Conservation (phyloP, 176 grass and related monocot species). For the Neostapfia colusana region DNA sequence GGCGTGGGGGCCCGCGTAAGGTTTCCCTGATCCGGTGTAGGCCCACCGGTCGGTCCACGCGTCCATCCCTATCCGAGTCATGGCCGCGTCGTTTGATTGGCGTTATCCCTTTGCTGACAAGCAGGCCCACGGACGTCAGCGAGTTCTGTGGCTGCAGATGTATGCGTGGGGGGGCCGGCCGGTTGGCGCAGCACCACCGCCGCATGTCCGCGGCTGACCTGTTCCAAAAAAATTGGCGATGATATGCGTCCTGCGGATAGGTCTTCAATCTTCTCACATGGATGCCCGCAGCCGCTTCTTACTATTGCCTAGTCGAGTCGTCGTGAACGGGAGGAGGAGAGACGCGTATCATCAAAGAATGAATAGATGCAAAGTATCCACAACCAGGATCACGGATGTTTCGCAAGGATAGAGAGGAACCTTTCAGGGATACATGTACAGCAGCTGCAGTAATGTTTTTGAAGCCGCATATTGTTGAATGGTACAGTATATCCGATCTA, state of each 20-base stretch:
- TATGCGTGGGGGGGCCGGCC: background rate
- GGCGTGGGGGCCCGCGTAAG: too few species aligned
- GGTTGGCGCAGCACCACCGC: background rate
- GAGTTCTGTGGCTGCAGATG: background rate
- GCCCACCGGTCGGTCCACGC: too few species aligned
- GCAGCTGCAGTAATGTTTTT: background rate
- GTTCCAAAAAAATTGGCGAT: too few species aligned
- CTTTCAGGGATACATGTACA: conserved; percentile 7
- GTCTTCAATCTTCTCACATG: too few species aligned
- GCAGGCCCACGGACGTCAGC: background rate
- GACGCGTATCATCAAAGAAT: background rate
- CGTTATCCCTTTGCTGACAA: conserved; percentile 37
- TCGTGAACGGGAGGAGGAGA: too few species aligned
- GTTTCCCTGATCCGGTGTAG: too few species aligned
- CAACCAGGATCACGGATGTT: background rate
- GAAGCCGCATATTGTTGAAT: background rate
- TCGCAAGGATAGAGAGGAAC: conserved; percentile 39
- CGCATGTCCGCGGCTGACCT: background rate
- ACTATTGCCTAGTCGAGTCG: too few species aligned
- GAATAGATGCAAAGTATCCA: background rate
- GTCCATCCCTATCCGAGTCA: conserved; percentile 42
- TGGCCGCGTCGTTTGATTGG: conserved; percentile 28
- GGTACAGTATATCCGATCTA: conserved; percentile 4
- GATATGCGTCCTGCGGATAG: too few species aligned
- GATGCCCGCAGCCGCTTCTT: too few species aligned